A percentile compares a stretch with the other conserved stretches of the same genome.
phyloP scores from a whole-genome alignment of 2,329 filamentous ascomycete genomes.

The Hansfordia pulvinata region DNA sequence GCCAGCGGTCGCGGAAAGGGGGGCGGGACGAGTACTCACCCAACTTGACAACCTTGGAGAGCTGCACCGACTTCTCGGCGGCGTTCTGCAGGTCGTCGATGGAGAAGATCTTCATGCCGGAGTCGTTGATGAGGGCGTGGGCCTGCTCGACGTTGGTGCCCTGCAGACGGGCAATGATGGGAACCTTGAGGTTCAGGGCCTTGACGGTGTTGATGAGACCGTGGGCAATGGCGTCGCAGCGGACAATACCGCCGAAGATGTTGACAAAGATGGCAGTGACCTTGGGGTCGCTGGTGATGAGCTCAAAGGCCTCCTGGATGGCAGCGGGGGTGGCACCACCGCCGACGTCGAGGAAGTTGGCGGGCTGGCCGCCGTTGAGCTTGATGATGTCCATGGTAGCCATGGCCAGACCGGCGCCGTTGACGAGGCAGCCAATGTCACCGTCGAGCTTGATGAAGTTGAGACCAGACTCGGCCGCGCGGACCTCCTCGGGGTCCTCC shows the following conservation, averaged over 20 bases:
- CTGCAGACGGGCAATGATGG: conserved; percentile 93
- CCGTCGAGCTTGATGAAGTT: conserved; percentile 99
- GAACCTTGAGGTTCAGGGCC: conserved; percentile 89
- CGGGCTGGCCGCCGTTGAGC: conserved; percentile 88
- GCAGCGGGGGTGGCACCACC: conserved; percentile 93
- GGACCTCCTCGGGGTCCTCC: conserved; percentile 95
- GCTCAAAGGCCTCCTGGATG: conserved; percentile 94
- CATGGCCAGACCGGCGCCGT: conserved; percentile 98
- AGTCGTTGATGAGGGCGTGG: conserved; percentile 88
- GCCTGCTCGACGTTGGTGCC: conserved; percentile 97
- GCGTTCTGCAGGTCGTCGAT: conserved; percentile 96
- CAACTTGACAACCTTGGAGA: conserved; percentile 99
- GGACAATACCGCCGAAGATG: conserved; percentile 98
- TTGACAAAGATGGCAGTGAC: conserved; percentile 99
- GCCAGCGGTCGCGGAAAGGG: conserved; percentile 1
- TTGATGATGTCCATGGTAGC: conserved; percentile 99
- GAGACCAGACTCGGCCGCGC: conserved; percentile 82
- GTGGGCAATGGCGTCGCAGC: conserved; percentile 93
- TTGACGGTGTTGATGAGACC: conserved; percentile 92
- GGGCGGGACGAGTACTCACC: conserved; percentile 38
- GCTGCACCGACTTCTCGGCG: conserved; percentile 95
- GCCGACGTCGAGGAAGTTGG: conserved; percentile 98
- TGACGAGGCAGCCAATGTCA: conserved; percentile 98
- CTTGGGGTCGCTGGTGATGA: conserved; percentile 97
- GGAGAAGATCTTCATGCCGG: conserved; percentile 98